Base-by-base conservation (phyloP, 1,139 yeast genomes). In the Suhomyces maxii region DNA sequence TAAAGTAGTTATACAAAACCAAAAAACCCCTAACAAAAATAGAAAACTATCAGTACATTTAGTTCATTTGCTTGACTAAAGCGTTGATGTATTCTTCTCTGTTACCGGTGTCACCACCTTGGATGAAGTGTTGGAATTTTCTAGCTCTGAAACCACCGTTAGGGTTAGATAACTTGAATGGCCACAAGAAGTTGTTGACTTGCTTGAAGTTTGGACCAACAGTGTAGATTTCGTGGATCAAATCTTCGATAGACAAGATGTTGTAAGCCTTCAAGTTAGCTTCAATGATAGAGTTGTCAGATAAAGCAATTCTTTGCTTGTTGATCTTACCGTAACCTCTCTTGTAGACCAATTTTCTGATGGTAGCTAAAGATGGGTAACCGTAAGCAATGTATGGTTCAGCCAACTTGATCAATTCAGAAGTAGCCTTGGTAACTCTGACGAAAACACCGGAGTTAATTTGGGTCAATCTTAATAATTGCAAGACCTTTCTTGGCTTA, bases 21-120 rank as follows among this genome's bases (percentile, higher is more conserved):
- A 45, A 44, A 32, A 48, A 49, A 44, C 41, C 44, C 43, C 47
- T 39, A 40, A 34, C 25, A 45, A 5, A 28, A 28, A 28, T 11
- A 28, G n/a, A 28, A 28, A 40, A n/a, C 40, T 18, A 42, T 37
- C 45, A 45, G 46, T 42, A 46, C 48, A 60, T 69, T 77, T 86
- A 87, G 90, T 86, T 87, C 95, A 88, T 89, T 76, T 95, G 89
- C 84, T 91, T 90, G 75, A 93, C 91, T 79, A 95, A 88, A 76
- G 89, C 87, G 86, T 93, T 93, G 81, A 93, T 93, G 89, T 83
- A 86, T 72, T 91, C 89, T 82, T 93, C 99, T 80, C 98, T 90
- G 96, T 93, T 91, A 85, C 99, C 99, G 76, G 91, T 83, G 80
- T 97, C 88, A 84, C 99, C 99, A 83, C 99, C 98, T 83, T 91